A percentile compares a stretch with the other conserved stretches of the same genome.
Evolutionary conservation across 139 green algal species (phyloP).

Genomic region (Coelastrella sp.): DNA sequence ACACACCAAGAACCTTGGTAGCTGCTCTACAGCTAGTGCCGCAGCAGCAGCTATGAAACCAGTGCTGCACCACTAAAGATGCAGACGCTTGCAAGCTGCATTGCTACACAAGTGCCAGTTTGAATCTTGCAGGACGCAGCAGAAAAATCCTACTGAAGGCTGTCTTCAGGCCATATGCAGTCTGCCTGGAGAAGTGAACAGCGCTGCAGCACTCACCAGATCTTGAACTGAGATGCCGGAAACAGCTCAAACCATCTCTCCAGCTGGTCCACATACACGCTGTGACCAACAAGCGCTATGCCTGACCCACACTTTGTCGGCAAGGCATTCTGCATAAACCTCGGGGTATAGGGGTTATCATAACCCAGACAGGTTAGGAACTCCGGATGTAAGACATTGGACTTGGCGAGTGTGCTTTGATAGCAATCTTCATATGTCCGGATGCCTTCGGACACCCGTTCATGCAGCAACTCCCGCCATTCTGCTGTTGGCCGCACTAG

Average conservation of each 20-base stretch:
- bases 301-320: neutral
- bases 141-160: too few relatives aligned
- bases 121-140: too few relatives aligned
- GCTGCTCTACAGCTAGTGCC: too few relatives aligned
- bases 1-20: too few relatives aligned
- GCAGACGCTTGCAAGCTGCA: too few relatives aligned
- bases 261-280: neutral
- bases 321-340: neutral
- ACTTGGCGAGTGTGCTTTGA: neutral
- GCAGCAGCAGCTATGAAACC: too few relatives aligned
- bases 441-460: neutral
- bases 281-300: neutral
- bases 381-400: neutral
- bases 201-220: neutral
- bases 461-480: neutral
- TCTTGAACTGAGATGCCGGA: neutral
- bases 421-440: neutral
- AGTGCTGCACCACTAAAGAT: too few relatives aligned
- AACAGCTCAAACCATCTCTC: neutral
- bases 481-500: neutral
- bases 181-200: too few relatives aligned
- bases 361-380: neutral
- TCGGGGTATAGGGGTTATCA: neutral
- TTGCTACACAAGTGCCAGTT: too few relatives aligned
- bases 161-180: too few relatives aligned